A percentile compares a stretch with the other conserved stretches of the same genome.
phyloP scores from a whole-genome alignment of 2,329 filamentous ascomycete species.

The Colletotrichum sp. region DNA sequence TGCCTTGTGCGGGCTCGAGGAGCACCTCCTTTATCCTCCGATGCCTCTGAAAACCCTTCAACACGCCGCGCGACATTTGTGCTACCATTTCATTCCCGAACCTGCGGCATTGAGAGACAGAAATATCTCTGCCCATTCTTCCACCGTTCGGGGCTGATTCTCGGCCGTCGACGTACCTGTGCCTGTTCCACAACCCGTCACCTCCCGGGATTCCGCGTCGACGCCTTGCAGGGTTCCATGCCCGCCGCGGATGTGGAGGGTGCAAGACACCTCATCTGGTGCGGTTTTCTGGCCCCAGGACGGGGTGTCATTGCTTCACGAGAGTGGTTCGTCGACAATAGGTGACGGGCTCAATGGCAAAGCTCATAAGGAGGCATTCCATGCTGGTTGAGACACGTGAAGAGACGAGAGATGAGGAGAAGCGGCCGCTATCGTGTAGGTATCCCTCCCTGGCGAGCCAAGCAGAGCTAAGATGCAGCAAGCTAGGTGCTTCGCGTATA shows the following conservation, averaged over 20 bases:
- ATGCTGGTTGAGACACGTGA: background rate
- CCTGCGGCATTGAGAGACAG: background rate
- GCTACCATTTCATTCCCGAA: background rate
- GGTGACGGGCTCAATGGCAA: background rate
- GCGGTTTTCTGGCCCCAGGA: background rate
- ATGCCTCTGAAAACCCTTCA: background rate
- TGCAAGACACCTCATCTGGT: background rate
- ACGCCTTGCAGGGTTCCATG: background rate
- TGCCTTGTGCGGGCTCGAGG: background rate
- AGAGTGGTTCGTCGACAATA: background rate
- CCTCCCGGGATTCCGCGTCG: background rate
- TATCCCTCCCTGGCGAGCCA: background rate
- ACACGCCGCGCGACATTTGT: background rate
- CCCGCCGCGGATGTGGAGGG: background rate
- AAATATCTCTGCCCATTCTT: constrained; percentile 10
- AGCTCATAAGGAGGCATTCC: background rate
- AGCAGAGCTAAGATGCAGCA: background rate
- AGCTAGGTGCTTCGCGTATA: background rate
- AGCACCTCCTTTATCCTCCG: background rate
- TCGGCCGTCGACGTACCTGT: background rate
- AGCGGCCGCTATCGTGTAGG: background rate
- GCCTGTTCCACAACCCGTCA: background rate
- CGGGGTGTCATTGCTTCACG: background rate
- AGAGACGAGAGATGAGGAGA: background rate
- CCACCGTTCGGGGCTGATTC: background rate